Evolutionary conservation across 2,329 filamentous ascomycete species (phyloP), one percentile per base, ranked within the genome.

Genomic region (Claviceps sp.): DNA sequence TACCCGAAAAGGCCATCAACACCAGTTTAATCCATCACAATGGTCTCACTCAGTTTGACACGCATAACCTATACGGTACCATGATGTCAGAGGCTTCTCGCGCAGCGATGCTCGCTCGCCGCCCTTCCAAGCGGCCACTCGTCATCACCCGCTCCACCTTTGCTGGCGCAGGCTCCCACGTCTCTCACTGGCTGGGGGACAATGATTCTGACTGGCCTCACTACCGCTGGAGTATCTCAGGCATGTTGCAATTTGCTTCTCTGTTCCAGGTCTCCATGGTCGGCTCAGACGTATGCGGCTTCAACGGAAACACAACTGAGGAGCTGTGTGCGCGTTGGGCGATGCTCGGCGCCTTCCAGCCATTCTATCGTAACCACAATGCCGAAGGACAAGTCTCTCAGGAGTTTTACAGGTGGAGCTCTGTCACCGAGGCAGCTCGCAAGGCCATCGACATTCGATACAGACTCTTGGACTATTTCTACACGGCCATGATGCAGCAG

Each of bases 61-160:
- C 81, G 0, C 87, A 90, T 64, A 89, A 89, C 58, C 66, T 89
- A 1, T 89, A 87, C 63, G 87, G 87, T 1, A 77, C 78, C 7
- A 82, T 87, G 81, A 90, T 89, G 85, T 84, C 82, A 1, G 67
- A 73, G 17, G 70, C 78, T 4, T 85, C 83, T 0, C 76, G 79
- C 50, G 65, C 74, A 13, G 81, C 86, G 1, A 86, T 90, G 84
- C 65, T 80, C 6, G 66, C 70, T 13, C 78, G 85, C 8, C 77
- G 84, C 0, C 84, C 86, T 0, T 64, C 65, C 1, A 67, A 80
- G 5, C 78, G 86, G 0, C 85, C 87, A 1, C 64, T 90, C 54
- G 72, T 90, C 47, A 86, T 91, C 57, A 88, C 85, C 0, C 80
- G 87, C 24, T 85, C 81, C 19, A 90, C 85, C 0, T 90, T 87